phyloP scores from a whole-genome alignment of 352 stramenopile species.

The Phytophthora sojae region DNA sequence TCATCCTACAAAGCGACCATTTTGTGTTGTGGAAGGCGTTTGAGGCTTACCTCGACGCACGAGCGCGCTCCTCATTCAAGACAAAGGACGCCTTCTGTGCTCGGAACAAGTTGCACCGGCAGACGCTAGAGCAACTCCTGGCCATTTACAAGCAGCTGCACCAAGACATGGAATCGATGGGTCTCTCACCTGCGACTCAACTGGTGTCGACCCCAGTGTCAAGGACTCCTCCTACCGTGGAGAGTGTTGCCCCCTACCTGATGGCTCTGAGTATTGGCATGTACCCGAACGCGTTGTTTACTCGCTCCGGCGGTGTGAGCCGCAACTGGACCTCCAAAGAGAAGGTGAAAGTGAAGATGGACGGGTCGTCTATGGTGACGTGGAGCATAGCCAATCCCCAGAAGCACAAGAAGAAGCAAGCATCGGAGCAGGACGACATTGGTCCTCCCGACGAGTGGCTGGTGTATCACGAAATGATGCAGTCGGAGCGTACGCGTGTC shows the following conservation, averaged over 20 bases:
- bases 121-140: constrained; percentile 70
- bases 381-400: constrained; percentile 31
- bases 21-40: constrained; percentile 76
- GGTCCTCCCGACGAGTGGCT: constrained; percentile 64
- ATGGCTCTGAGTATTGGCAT: constrained; percentile 74
- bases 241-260: constrained; percentile 62
- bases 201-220: constrained; percentile 30
- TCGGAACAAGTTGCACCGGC: constrained; percentile 68
- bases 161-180: constrained; percentile 63
- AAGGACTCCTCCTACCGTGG: constrained; percentile 17
- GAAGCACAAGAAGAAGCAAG: constrained; percentile 36
- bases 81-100: constrained; percentile 60
- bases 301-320: constrained; percentile 38
- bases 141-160: constrained; percentile 76
- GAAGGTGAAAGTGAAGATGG: constrained; percentile 83
- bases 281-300: constrained; percentile 82
- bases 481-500: constrained; percentile 69
- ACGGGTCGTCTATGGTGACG: constrained; percentile 63
- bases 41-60: constrained; percentile 59
- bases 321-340: constrained; percentile 84
- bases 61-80: constrained; percentile 47
- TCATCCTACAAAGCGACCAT: constrained; percentile 73
- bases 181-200: constrained; percentile 58
- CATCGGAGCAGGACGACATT: constrained; percentile 33
- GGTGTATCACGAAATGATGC: constrained; percentile 89